Conservation (phyloP, 176 grass and related monocot species). For the Otatea glauca region DNA sequence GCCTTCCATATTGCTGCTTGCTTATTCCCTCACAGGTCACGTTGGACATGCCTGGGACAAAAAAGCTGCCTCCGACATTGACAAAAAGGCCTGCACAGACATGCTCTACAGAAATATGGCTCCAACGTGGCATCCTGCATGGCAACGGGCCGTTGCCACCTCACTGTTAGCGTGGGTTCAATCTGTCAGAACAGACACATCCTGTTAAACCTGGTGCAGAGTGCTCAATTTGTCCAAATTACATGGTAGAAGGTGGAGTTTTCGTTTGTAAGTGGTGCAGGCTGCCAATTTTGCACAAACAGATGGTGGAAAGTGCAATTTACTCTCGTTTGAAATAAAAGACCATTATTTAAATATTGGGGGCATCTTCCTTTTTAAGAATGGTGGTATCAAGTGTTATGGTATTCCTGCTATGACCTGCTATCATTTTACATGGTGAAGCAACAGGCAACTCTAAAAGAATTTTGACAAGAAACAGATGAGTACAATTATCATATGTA, state of each 20-base stretch:
- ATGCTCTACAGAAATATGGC: background rate
- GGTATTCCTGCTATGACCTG: background rate
- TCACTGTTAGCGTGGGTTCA: background rate
- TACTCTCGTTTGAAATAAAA: background rate
- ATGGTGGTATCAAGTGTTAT: background rate
- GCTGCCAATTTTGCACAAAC: constrained; percentile 7
- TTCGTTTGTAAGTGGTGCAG: background rate
- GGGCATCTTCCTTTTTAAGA: constrained; percentile 11
- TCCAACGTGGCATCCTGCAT: background rate
- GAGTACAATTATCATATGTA: background rate
- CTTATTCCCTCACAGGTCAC: background rate
- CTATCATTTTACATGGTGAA: constrained; percentile 10
- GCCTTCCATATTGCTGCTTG: background rate
- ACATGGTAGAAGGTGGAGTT: background rate
- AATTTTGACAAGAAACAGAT: constrained; percentile 16
- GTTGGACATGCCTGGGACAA: background rate
- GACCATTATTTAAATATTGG: background rate
- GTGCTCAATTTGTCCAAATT: background rate
- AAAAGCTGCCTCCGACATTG: background rate
- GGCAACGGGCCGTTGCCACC: background rate
- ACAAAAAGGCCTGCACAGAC: background rate
- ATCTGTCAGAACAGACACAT: background rate
- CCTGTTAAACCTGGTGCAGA: constrained; percentile 28
- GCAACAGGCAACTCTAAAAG: background rate
- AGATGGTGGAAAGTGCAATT: background rate